A percentile compares a stretch with the other conserved stretches of the same genome.
phyloP scores from a whole-genome alignment of 345 rosid species.

The Carallia pectinifolia region DNA sequence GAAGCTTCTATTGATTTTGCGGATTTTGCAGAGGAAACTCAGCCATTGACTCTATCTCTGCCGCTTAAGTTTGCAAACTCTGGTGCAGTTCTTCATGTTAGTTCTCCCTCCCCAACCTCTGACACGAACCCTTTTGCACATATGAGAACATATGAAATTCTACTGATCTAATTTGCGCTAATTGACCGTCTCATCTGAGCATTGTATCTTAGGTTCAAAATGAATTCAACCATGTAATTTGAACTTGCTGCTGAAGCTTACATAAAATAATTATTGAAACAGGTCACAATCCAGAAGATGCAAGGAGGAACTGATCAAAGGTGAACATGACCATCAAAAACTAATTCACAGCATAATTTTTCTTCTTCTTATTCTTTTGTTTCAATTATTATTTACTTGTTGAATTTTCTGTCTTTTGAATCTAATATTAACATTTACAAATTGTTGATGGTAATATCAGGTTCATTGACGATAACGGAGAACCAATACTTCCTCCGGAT shows the following conservation, averaged over 20 bases:
- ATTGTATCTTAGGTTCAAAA: conserved; percentile 1
- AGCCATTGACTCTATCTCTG: conserved; percentile 29
- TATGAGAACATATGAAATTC: not conserved
- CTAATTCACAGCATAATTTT: not conserved
- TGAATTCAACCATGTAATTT: not conserved
- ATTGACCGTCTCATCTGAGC: not conserved
- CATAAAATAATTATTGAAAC: conserved; percentile 12
- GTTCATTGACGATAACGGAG: conserved; percentile 48
- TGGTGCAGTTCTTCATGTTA: conserved; percentile 31
- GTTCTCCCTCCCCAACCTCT: not conserved
- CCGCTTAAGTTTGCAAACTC: conserved; percentile 40
- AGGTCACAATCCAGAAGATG: conserved; percentile 31
- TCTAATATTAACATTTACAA: not conserved
- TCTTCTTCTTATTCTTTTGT: not conserved
- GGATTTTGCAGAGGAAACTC: conserved; percentile 32
- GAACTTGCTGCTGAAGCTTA: conserved; percentile 2
- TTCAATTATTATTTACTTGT: not conserved
- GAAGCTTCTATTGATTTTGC: conserved; percentile 37
- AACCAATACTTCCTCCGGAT: conserved; percentile 35
- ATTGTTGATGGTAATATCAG: conserved; percentile 18
- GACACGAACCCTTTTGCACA: not conserved
- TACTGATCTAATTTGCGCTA: not conserved
- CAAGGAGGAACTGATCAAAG: conserved; percentile 27
- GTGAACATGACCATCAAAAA: conserved; percentile 8
- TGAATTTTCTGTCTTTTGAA: too few species aligned